These are phyloP conservation scores for Paramecium sonneborni DNA, from an alignment of 73 alveolate species.

Conservation along the genomic window DNA sequence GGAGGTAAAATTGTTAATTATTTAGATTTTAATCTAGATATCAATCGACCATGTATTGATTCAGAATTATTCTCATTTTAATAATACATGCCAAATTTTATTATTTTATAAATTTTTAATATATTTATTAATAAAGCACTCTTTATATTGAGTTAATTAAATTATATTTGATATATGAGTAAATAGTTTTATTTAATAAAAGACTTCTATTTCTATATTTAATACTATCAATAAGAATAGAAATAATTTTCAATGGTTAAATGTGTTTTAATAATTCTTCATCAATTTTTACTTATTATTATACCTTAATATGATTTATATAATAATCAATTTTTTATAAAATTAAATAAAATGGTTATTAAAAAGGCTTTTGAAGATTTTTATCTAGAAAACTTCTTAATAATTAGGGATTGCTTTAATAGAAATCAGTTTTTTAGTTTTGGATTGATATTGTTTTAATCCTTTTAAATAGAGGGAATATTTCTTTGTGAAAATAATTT, in stretches of 20 bases:
- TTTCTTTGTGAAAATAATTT: not conserved
- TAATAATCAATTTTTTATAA: not conserved
- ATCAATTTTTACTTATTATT: too few species aligned
- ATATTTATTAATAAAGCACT: not conserved
- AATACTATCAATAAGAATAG: too few species aligned
- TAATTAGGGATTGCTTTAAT: not conserved
- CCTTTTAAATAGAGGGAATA: not conserved
- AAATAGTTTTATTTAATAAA: too few species aligned
- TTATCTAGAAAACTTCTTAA: not conserved
- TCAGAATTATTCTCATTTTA: not conserved
- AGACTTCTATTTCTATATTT: too few species aligned
- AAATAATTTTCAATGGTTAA: too few species aligned
- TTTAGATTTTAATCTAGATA: not conserved
- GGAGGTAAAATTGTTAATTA: not conserved
- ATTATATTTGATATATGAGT: too few species aligned
- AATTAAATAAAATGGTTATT: not conserved
- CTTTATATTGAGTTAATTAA: too few species aligned
- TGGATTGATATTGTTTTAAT: not conserved
- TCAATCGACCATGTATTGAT: not conserved
- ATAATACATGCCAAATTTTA: not conserved
- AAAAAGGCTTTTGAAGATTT: not conserved
- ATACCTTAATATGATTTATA: not conserved
- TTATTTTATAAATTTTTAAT: not conserved
- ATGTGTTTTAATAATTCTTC: too few species aligned
- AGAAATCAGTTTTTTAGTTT: not conserved